Base-by-base conservation (phyloP, 352 stramenopile species). In the Phytophthora tentaculata region DNA sequence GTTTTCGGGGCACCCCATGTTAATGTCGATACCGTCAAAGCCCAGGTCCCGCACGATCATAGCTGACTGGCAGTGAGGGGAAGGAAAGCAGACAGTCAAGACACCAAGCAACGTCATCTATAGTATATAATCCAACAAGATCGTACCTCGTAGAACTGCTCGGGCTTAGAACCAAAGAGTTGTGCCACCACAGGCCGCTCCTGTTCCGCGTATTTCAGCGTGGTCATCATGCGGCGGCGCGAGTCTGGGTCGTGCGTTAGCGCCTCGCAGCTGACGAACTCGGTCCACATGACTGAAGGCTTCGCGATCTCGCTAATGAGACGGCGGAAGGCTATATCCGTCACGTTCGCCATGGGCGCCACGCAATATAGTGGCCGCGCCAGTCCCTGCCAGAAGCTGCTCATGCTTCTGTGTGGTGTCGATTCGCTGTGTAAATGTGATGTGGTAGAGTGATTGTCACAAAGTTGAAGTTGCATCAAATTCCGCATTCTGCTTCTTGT, bases 91-190 rank as follows among this genome's bases (percentile, higher is more conserved):
- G 20, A 20, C 35, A 1, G 28, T 50, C 24, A 56, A 26, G 24
- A 23, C 9, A 22, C 28, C 10, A 28, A 22, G 23, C 6, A 50
- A 48, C n/a, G 5, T 7, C 7, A 23, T 20, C 9, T 32, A 19
- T 19, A 54, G 23, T 14, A 37, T 1, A 49, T 47, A 43, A 14
- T 32, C 19, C 16, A n/a, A n/a, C n/a, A n/a, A n/a, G n/a, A n/a
- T n/a, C n/a, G n/a, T n/a, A 92, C 86, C 83, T 95, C 84, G 61
- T 89, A 91, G 57, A 95, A 95, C 63, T 93, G 85, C 32, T 94
- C 80, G 3, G 87, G 85, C 61, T 95, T 95, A n/a, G 87, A 95
- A 24, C 87, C 87, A 45, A 95, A 95, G 51, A 95, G 83, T 76
- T 95, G 87, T 14, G 83, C 85, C 17, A 95, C 84, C 39, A 94